Base-by-base conservation (phyloP, 306 rosid species). In the Canavalia ensiformis region DNA sequence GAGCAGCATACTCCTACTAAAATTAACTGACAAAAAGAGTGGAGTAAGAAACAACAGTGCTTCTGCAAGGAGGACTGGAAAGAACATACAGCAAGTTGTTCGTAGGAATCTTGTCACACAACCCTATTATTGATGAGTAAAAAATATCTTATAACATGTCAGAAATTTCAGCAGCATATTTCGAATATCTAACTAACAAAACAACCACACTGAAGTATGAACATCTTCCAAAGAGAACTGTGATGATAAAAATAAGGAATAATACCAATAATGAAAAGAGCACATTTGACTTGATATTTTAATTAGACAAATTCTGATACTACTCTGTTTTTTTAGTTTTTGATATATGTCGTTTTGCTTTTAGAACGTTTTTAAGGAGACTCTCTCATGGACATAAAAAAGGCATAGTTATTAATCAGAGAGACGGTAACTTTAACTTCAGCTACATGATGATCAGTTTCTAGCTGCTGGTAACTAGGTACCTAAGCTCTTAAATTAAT, bases 1-100 rank as follows among this genome's bases (percentile, higher is more conserved):
- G 98, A 89, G 87, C 98, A 91, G 83, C 98, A 95, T 30, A 95
- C 92, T 79, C 99, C 99, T 47, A 95, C 96, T 65, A 95, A 93
- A 86, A 87, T 84, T 81, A 95, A 87, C 99, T 93, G 87, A 83
- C 63, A 85, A 82, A 86, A 87, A 83, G 80, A 82, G 52, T 58
- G 69, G 66, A 66, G 80, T 86, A 74, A 88, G 89, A 75, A 82
- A 80, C 71, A 73, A 75, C 13, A 70, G 34, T 56, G 54, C 29
- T 62, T 72, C 57, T 29, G 33, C 31, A 82, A 62, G 66, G 54
- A 57, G 8, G n/a, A 76, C 56, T 81, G 59, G 72, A 73, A 76
- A 69, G 68, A 84, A 59, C 42, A 54, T 18, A 35, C 76, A 30
- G 64, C 41, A 63, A 72, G 63, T 25, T 60, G 31, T 55, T 41